Base-by-base conservation (phyloP, 208 protist genomes). In the Acanthamoeba lenticulata region DNA sequence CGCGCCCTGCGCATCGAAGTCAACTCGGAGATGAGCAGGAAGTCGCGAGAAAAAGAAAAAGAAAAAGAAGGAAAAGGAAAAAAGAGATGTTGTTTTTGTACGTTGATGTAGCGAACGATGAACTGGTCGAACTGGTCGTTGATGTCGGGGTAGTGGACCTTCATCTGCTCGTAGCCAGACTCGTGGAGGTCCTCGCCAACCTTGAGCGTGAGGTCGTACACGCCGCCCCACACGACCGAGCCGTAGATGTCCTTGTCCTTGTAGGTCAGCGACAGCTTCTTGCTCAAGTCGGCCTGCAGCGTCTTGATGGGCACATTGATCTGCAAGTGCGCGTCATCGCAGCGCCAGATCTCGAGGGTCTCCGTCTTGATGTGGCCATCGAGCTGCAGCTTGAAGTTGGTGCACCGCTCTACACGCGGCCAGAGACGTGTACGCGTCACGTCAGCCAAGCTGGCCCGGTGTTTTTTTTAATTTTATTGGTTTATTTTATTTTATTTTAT, bases 91-190 rank as follows among this genome's bases (percentile, higher is more conserved):
- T n/a, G n/a, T n/a, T n/a, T n/a, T n/a, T 38, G 44, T 52, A 85
- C 74, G 74, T 85, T 85, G 44, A 85, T 9, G 24, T 85, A 45
- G 44, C 74, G 74, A n/a, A 85, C 44, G 38, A 85, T 85, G 29
- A 85, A 85, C 74, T 85, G 74, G 74, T 85, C 74, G 74, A 55
- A 55, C n/a, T 45, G 38, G 74, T 85, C 74, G 74, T 85, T 85
- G 74, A 55, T 85, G 74, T 85, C 74, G 44, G 74, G 74, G 44
- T 85, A 85, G 27, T 85, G 21, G n/a, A 52, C n/a, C 38, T 55
- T 45, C 74, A 85, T 85, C 44, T 85, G 42, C 38, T 85, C 74
- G 5, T 55, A 55, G 29, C 74, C 74, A 24, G 74, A 55, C 27
- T 85, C 42, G 38, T 55, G 44, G n/a, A 55, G 11, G 42, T 85